Percentiles rank a stretch among this genome's conserved stretches.
phyloP scores from a whole-genome alignment of 495 filamentous ascomycete species.

The Pseudotulostoma volvatum region DNA sequence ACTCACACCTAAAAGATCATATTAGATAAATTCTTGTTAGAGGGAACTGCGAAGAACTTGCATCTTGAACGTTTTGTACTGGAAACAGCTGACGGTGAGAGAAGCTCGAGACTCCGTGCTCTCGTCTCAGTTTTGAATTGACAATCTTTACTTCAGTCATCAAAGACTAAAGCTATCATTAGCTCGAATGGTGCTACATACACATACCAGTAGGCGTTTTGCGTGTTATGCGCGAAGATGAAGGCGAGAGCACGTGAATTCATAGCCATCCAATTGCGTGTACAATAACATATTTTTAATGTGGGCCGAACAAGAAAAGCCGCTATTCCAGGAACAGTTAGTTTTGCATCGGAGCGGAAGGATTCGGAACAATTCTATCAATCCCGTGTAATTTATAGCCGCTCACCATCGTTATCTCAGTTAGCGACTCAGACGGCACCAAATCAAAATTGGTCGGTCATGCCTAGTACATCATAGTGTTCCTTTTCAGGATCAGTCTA shows the following conservation, averaged over 20 bases:
- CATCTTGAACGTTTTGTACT: constrained; percentile 9
- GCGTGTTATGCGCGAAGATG: background rate
- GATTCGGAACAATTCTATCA: no score
- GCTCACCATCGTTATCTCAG: no score
- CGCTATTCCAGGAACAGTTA: no score
- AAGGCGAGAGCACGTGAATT: background rate
- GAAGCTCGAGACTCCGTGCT: background rate
- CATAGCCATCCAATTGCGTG: no score
- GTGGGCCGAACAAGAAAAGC: no score
- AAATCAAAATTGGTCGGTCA: no score
- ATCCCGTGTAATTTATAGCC: no score
- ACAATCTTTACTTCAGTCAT: background rate
- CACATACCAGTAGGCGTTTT: background rate
- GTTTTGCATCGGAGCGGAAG: no score
- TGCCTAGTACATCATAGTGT: no score
- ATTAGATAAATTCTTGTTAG: constrained; percentile 2
- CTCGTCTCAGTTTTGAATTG: background rate
- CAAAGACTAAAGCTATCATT: background rate
- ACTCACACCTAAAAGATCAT: constrained; percentile 20
- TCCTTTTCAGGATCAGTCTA: no score
- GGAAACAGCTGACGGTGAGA: background rate
- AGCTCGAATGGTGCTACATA: background rate
- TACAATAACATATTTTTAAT: no score
- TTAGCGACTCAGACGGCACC: no score
- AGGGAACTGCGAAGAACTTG: constrained; percentile 6